Percentiles rank a stretch among this genome's conserved stretches.
Evolutionary conservation across 352 stramenopile species (phyloP).

Genomic region (Pythium volutum): DNA sequence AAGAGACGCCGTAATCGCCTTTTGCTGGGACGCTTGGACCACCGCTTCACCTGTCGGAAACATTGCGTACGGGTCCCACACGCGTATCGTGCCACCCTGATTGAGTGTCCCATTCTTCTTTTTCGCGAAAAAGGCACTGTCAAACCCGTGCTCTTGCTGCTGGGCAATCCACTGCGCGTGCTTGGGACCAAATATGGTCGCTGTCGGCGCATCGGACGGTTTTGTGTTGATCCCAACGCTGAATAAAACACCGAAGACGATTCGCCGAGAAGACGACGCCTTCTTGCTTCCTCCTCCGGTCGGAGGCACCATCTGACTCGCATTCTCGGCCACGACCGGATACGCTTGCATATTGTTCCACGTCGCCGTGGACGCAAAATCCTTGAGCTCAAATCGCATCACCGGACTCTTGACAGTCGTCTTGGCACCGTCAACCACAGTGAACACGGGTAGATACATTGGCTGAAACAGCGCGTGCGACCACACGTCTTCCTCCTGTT

Average conservation of each 20-base stretch:
- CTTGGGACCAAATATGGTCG: slow-evolving; percentile 10
- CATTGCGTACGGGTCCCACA: slow-evolving; percentile 49
- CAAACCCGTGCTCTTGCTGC: slow-evolving; percentile 37
- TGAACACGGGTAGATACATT: slow-evolving; percentile 32
- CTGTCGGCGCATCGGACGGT: slow-evolving; percentile 15
- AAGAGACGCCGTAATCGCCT: not conserved
- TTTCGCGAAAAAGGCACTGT: slow-evolving; percentile 34
- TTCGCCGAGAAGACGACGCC: not conserved
- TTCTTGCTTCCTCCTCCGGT: not conserved
- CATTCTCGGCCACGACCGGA: slow-evolving; percentile 8
- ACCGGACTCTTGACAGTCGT: slow-evolving; percentile 13
- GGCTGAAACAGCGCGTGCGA: slow-evolving; percentile 38
- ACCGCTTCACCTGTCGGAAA: slow-evolving; percentile 32
- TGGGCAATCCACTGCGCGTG: slow-evolving; percentile 44
- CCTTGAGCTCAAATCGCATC: slow-evolving; percentile 31
- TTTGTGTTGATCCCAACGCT: slow-evolving; percentile 16
- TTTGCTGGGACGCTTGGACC: slow-evolving; percentile 2
- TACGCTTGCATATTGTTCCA: slow-evolving; percentile 23
- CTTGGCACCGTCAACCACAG: slow-evolving; percentile 12
- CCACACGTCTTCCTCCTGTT: slow-evolving; percentile 40
- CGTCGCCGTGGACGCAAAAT: slow-evolving; percentile 30
- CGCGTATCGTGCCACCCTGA: slow-evolving; percentile 19
- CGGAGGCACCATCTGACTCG: not conserved
- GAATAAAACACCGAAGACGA: slow-evolving; percentile 25
- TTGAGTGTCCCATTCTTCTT: slow-evolving; percentile 24